Evolutionary conservation across 1,284 basidiomycete species (phyloP).

Genomic region (Athelia sp.): DNA sequence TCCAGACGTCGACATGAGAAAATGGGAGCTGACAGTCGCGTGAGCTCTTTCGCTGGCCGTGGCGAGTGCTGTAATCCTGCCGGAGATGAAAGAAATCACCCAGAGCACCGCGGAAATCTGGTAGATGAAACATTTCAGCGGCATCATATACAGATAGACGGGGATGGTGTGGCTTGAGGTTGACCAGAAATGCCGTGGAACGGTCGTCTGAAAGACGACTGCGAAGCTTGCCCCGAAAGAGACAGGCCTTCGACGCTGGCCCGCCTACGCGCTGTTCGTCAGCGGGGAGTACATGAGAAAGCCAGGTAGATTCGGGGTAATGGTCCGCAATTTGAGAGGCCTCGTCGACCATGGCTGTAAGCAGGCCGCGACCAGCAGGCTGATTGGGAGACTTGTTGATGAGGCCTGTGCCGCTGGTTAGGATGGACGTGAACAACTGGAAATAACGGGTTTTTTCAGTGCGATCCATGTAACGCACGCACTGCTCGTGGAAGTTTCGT

Average conservation of each 20-base stretch:
- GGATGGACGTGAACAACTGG: background rate
- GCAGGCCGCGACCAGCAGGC: background rate
- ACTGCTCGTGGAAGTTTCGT: background rate
- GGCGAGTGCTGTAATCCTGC: background rate
- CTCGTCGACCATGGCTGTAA: background rate
- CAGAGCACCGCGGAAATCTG: background rate
- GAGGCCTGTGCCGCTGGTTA: background rate
- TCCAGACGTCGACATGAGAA: background rate
- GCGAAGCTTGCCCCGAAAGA: background rate
- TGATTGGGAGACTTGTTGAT: background rate
- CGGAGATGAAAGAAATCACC: background rate
- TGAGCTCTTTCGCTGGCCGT: background rate
- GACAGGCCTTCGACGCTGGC: background rate
- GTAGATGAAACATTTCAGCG: background rate
- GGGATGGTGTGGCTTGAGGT: background rate
- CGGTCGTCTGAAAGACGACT: background rate
- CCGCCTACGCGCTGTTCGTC: background rate
- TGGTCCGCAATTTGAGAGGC: background rate
- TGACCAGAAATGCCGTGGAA: background rate
- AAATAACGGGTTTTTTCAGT: background rate
- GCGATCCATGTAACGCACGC: background rate
- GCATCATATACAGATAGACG: background rate
- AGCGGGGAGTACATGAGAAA: background rate
- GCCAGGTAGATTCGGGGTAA: constrained; percentile 1
- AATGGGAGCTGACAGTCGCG: background rate